These are phyloP conservation scores for Penicillium egyptiacum DNA, from an alignment of 495 filamentous ascomycete genomes.

Conservation along the genomic window DNA sequence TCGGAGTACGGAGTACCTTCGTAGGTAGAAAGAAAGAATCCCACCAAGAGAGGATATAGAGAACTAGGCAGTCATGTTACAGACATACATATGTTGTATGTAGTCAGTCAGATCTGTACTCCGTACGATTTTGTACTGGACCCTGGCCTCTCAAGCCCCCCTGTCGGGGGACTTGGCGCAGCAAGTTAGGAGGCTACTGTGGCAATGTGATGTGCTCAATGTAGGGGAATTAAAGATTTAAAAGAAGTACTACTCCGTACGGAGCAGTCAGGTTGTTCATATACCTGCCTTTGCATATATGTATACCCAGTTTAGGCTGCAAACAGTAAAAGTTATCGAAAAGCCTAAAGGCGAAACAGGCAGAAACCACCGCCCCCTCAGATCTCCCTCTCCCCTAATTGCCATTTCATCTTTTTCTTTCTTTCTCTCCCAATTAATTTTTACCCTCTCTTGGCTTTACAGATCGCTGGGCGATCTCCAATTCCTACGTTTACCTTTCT, in stretches of 20 bases:
- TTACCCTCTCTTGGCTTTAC: constrained; percentile 10
- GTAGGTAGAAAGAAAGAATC: not conserved
- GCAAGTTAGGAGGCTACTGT: constrained; percentile 10
- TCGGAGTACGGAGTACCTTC: not conserved
- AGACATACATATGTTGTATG: not conserved
- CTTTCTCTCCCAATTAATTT: constrained; percentile 11
- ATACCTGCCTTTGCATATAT: not conserved
- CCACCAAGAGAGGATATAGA: not conserved
- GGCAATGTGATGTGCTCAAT: not conserved
- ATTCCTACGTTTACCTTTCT: constrained; percentile 9
- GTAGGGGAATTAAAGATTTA: not conserved
- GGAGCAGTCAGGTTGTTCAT: not conserved
- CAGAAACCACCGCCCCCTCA: constrained; percentile 10
- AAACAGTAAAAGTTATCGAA: constrained; percentile 2
- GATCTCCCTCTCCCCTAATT: constrained; percentile 6
- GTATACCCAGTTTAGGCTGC: constrained; percentile 1
- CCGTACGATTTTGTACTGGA: no score
- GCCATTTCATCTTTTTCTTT: constrained; percentile 12
- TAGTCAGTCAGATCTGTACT: constrained; percentile 6
- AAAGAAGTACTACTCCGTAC: no score
- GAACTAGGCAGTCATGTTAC: constrained; percentile 1
- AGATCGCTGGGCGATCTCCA: constrained; percentile 43
- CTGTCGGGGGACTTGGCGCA: constrained; percentile 9
- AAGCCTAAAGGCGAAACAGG: constrained; percentile 9
- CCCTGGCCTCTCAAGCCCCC: constrained; percentile 7